Conservation (phyloP, 306 rosid genomes). For the Ceratonia siliqua region DNA sequence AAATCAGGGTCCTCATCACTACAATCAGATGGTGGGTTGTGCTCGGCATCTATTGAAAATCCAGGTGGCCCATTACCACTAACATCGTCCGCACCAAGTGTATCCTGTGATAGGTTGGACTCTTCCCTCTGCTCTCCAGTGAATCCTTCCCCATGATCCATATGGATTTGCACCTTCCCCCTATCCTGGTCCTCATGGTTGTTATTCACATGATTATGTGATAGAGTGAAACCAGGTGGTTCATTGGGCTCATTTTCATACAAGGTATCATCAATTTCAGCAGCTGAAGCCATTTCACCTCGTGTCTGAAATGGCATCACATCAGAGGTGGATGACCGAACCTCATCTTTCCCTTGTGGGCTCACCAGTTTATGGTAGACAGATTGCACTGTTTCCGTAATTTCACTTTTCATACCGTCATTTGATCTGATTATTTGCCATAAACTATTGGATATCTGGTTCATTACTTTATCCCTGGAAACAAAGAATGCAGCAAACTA, state of each 20-base stretch:
- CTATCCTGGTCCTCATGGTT: constrained; percentile 34
- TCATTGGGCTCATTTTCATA: constrained; percentile 56
- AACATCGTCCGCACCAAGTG: constrained; percentile 34
- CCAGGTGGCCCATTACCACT: constrained; percentile 47
- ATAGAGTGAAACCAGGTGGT: constrained; percentile 69
- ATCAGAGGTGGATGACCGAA: constrained; percentile 32
- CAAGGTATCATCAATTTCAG: constrained; percentile 33
- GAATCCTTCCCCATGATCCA: constrained; percentile 36
- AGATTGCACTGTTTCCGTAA: constrained; percentile 74
- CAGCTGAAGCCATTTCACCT: constrained; percentile 42
- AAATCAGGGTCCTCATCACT: constrained; percentile 92
- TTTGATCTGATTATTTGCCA: constrained; percentile 82
- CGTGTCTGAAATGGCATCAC: constrained; percentile 39
- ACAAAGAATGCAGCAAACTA: constrained; percentile 1
- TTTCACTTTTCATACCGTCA: constrained; percentile 79
- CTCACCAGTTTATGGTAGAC: constrained; percentile 64
- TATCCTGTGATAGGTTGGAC: constrained; percentile 26
- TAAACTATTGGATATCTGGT: constrained; percentile 72
- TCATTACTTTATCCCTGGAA: constrained; percentile 68
- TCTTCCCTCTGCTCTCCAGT: constrained; percentile 40
- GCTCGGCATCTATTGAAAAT: constrained; percentile 46
- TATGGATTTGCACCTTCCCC: too few relatives aligned
- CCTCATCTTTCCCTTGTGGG: constrained; percentile 54
- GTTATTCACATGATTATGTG: constrained; percentile 37
- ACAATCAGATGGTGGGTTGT: too few relatives aligned